Base-by-base conservation (phyloP, 257 asterid genomes). In the Echites panduratus region DNA sequence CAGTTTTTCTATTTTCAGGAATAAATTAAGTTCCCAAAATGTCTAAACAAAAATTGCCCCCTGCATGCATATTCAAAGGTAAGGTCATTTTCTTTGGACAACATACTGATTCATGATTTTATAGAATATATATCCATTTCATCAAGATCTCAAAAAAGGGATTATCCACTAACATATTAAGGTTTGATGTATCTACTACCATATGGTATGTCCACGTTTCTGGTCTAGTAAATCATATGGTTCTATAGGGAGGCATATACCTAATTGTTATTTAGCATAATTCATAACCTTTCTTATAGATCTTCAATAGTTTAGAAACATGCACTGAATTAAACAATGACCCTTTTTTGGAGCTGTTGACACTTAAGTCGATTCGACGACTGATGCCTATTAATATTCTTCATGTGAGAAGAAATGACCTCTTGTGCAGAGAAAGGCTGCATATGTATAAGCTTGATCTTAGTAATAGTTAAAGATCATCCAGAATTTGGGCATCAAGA, bases 171-270 rank as follows among this genome's bases (percentile, higher is more conserved):
- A 43, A 71, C 10, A 44, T 71, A 7, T 43, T 17, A 58, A 45
- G 61, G 17, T 26, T 59, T 16, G 48, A 29, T 44, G 35, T 48
- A 52, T 19, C n/a, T n/a, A n/a, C n/a, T n/a, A n/a, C n/a, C n/a
- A n/a, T 40, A 40, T 13, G 40, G 64, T 13, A 73, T 63, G 49
- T 20, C 49, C 26, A 9, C 50, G 5, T 72, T 43, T 45, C 0
- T 8, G 0, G 7, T 20, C 43, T 41, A 26, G 13, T 44, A 59
- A 59, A 58, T 44, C 69, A 5, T 19, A 40, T n/a, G 5, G 1
- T 47, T 70, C 41, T 27, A 29, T 62, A 26, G 52, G 70, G 54
- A 7, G 20, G 70, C 70, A 72, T 59, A 72, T 72, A 59, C 49
- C 61, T 63, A 70, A 6, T 6, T n/a, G 9, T 59, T 59, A 48